A percentile compares a stretch with the other conserved stretches of the same genome.
These are phyloP conservation scores for Actinidia chinensis DNA, from an alignment of 179 eudicot genomes.

Conservation along the genomic window DNA sequence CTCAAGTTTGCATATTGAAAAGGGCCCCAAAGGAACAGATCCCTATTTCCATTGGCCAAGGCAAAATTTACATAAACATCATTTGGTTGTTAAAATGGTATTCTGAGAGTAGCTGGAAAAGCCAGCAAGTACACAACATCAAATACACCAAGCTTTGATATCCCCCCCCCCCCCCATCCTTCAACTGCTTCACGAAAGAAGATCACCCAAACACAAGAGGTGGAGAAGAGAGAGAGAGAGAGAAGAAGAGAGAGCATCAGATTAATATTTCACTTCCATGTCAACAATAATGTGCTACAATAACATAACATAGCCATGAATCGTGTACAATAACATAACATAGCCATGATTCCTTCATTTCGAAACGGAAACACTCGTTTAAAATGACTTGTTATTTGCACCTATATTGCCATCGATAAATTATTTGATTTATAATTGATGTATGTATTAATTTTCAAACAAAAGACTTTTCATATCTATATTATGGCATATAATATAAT, in stretches of 20 bases:
- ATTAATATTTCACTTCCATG: not conserved
- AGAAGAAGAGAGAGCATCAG: not conserved
- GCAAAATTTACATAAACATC: not conserved
- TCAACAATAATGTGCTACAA: too few relatives aligned
- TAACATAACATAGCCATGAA: too few relatives aligned
- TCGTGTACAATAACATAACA: too few relatives aligned
- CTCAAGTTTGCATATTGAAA: not conserved
- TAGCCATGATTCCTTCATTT: too few relatives aligned
- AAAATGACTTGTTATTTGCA: too few relatives aligned
- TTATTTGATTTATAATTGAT: too few relatives aligned
- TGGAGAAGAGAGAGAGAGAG: not conserved
- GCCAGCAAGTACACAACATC: conserved; percentile 45
- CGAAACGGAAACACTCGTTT: too few relatives aligned
- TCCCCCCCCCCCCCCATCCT: too few relatives aligned
- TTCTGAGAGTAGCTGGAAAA: conserved; percentile 30
- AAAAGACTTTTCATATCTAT: too few relatives aligned
- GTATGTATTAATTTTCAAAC: too few relatives aligned
- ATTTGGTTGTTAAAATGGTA: conserved; percentile 13
- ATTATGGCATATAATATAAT: too few relatives aligned
- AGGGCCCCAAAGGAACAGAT: not conserved
- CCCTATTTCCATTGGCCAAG: not conserved
- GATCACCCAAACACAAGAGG: conserved; percentile 7
- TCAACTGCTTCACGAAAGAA: conserved; percentile 36
- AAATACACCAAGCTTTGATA: conserved; percentile 45
- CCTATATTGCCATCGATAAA: too few relatives aligned